Conservation (phyloP, 2,329 filamentous ascomycete genomes). For the Diaporthe helianthi region DNA sequence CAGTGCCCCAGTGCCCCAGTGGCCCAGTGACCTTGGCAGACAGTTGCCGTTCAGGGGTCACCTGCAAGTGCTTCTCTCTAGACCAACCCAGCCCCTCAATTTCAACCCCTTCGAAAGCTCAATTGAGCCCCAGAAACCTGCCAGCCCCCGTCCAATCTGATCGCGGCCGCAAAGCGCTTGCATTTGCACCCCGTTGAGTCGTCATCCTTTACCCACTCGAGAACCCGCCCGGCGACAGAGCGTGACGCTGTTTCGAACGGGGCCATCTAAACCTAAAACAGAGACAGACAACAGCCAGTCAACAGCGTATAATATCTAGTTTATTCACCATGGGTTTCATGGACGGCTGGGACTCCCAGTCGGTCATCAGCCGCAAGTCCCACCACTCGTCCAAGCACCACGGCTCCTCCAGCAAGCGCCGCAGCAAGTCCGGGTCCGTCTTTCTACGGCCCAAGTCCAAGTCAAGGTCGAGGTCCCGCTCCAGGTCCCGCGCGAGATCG, state of each 20-base stretch:
- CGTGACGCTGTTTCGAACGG: constrained; percentile 3
- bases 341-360: constrained; percentile 42
- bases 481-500: constrained; percentile 47
- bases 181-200: constrained; percentile 27
- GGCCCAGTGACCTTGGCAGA: constrained; percentile 6
- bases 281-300: neutral
- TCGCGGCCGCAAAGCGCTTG: constrained; percentile 12
- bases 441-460: constrained; percentile 38
- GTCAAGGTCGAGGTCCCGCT: constrained; percentile 49
- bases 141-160: constrained; percentile 20
- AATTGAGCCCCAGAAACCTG: constrained; percentile 13
- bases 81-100: constrained; percentile 34
- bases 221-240: constrained; percentile 8
- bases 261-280: constrained; percentile 20
- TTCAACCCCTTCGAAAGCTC: constrained; percentile 29
- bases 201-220: constrained; percentile 13
- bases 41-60: constrained; percentile 30
- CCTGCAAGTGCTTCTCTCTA: neutral
- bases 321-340: constrained; percentile 43
- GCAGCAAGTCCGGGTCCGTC: constrained; percentile 37
- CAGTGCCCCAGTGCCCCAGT: no score
- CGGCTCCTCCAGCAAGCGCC: constrained; percentile 38
- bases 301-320: neutral
- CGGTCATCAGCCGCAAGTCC: constrained; percentile 41
- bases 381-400: constrained; percentile 35